These are phyloP conservation scores for Aspergillus ellipticus DNA, from an alignment of 495 filamentous ascomycete species.

Conservation along the genomic window DNA sequence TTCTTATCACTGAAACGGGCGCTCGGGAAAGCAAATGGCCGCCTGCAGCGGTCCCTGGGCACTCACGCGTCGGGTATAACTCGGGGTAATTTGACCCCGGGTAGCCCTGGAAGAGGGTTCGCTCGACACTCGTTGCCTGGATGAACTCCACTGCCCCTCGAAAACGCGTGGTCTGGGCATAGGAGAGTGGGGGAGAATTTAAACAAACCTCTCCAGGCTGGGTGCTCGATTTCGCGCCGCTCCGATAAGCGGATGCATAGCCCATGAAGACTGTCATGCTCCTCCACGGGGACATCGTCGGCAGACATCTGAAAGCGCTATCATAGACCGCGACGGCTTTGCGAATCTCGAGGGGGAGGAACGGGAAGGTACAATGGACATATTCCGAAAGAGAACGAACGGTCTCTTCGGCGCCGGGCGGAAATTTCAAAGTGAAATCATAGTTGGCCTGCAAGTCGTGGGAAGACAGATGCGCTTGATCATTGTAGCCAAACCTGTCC, in stretches of 20 bases:
- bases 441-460: not conserved
- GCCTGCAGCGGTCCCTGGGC: no score
- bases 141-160: no score
- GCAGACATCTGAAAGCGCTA: not conserved
- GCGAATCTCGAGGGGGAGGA: not conserved
- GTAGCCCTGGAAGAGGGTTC: no score
- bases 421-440: not conserved
- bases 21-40: no score
- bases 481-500: not conserved
- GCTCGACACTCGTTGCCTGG: no score
- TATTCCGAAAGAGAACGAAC: not conserved
- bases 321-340: slow-evolving; percentile 1
- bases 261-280: not conserved
- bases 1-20: no score
- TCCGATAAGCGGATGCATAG: not conserved
- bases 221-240: not conserved
- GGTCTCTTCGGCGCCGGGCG: not conserved
- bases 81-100: no score
- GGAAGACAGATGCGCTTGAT: not conserved
- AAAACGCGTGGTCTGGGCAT: no score
- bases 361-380: not conserved
- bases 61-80: no score
- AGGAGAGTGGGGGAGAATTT: no score
- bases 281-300: not conserved
- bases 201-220: not conserved